These are phyloP conservation scores for Candida palmyrensis DNA, from an alignment of 805 yeast genomes.

Conservation along the genomic window DNA sequence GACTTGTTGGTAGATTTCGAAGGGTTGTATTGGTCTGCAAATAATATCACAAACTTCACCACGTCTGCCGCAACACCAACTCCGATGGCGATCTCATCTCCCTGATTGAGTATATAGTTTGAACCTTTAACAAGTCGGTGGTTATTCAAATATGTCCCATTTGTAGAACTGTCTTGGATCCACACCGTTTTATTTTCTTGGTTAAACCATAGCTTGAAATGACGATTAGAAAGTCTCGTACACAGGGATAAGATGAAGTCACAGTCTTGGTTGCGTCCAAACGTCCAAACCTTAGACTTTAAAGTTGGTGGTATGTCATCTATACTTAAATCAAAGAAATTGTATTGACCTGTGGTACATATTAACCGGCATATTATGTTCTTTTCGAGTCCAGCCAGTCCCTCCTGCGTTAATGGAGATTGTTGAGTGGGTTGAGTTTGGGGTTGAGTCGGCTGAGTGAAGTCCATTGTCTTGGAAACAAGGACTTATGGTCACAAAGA, in stretches of 20 bases:
- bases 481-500: too few relatives aligned
- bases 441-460: constrained; percentile 21
- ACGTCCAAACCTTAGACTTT: constrained; percentile 47
- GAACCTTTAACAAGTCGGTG: constrained; percentile 67
- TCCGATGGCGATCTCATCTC: constrained; percentile 91
- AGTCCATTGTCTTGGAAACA: too few relatives aligned
- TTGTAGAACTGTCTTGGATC: constrained; percentile 78
- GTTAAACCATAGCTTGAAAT: constrained; percentile 66
- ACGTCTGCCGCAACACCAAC: constrained; percentile 75
- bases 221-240: constrained; percentile 68
- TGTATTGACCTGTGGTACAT: constrained; percentile 55
- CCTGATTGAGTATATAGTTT: constrained; percentile 79
- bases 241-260: constrained; percentile 58
- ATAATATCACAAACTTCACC: constrained; percentile 46
- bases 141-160: constrained; percentile 87
- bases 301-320: constrained; percentile 19
- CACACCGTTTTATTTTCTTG: constrained; percentile 48
- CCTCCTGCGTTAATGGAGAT: constrained; percentile 25
- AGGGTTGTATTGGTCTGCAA: constrained; percentile 39
- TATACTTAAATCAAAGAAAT: constrained; percentile 39
- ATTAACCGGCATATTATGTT: constrained; percentile 49
- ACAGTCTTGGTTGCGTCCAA: constrained; percentile 69
- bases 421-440: constrained; percentile 37
- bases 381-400: constrained; percentile 16
- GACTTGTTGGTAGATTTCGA: constrained; percentile 18